Evolutionary conservation across 2,329 filamentous ascomycete species (phyloP).

Genomic region (Trichophyton benhamiae): DNA sequence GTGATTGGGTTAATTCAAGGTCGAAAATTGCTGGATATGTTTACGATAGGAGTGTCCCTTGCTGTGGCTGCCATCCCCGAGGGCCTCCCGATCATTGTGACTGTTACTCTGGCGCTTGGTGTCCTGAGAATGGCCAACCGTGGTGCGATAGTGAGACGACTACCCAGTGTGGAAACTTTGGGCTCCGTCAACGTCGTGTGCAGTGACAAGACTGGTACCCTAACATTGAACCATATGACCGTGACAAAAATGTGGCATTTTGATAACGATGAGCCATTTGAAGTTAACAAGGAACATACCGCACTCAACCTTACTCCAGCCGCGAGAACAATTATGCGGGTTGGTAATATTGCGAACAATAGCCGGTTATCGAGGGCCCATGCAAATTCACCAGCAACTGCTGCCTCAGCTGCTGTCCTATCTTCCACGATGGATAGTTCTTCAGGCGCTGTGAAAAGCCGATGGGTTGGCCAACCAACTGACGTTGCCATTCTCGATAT

Average conservation of each 20-base stretch:
- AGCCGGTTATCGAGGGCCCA: slow-evolving; percentile 63
- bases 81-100: slow-evolving; percentile 94
- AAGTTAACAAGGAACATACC: slow-evolving; percentile 43
- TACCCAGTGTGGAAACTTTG: slow-evolving; percentile 93
- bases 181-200: slow-evolving; percentile 99
- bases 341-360: slow-evolving; percentile 96
- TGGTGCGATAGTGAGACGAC: slow-evolving; percentile 85
- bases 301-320: slow-evolving; percentile 54
- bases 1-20: slow-evolving; percentile 82
- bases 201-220: slow-evolving; percentile 92
- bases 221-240: slow-evolving; percentile 98
- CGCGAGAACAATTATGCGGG: slow-evolving; percentile 67
- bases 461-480: slow-evolving; percentile 94
- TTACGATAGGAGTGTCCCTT: slow-evolving; percentile 92
- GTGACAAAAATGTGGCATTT: slow-evolving; percentile 95
- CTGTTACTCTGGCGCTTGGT: slow-evolving; percentile 85
- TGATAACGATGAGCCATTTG: slow-evolving; percentile 48
- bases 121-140: slow-evolving; percentile 93
- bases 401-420: slow-evolving; percentile 64
- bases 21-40: slow-evolving; percentile 81
- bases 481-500: slow-evolving; percentile 95
- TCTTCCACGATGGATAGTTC: slow-evolving; percentile 61
- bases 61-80: slow-evolving; percentile 94
- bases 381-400: slow-evolving; percentile 56
- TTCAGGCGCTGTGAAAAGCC: slow-evolving; percentile 57